phyloP scores from a whole-genome alignment of 345 rosid genomes.

The Populus euphratica region DNA sequence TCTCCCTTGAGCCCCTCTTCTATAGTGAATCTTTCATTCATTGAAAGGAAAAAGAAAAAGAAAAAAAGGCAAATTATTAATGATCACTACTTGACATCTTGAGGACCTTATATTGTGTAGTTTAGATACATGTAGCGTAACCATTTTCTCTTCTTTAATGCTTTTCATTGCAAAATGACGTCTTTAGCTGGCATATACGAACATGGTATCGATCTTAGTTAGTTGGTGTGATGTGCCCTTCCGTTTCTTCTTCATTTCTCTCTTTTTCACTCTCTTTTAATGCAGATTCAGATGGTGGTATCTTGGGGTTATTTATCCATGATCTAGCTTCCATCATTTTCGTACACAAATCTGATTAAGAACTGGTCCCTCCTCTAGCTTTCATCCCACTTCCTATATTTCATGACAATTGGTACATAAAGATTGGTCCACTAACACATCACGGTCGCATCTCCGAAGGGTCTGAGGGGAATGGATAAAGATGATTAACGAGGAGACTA shows the following conservation, averaged over 20 bases:
- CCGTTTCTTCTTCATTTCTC: too few relatives aligned
- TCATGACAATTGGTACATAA: not conserved
- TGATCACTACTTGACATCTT: too few relatives aligned
- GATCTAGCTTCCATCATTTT: not conserved
- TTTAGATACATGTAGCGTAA: too few relatives aligned
- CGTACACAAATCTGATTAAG: not conserved
- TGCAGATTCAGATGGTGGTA: not conserved
- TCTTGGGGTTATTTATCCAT: not conserved
- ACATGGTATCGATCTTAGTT: not conserved
- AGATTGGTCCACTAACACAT: not conserved
- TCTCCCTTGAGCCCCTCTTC: too few relatives aligned
- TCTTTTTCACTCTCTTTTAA: too few relatives aligned
- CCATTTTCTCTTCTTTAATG: not conserved
- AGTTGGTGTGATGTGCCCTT: not conserved
- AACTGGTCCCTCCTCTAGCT: not conserved
- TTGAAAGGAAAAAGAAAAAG: too few relatives aligned
- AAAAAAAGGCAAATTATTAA: too few relatives aligned
- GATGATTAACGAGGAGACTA: slow-evolving; percentile 10
- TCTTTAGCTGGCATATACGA: too few relatives aligned
- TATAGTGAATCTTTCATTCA: too few relatives aligned
- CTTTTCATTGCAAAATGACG: not conserved
- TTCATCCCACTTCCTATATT: not conserved
- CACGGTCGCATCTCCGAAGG: not conserved
- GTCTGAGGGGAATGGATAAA: not conserved
- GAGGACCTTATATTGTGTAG: too few relatives aligned